Base-by-base conservation (phyloP, 2,329 filamentous ascomycete genomes). In the Xylariaceae sp. region DNA sequence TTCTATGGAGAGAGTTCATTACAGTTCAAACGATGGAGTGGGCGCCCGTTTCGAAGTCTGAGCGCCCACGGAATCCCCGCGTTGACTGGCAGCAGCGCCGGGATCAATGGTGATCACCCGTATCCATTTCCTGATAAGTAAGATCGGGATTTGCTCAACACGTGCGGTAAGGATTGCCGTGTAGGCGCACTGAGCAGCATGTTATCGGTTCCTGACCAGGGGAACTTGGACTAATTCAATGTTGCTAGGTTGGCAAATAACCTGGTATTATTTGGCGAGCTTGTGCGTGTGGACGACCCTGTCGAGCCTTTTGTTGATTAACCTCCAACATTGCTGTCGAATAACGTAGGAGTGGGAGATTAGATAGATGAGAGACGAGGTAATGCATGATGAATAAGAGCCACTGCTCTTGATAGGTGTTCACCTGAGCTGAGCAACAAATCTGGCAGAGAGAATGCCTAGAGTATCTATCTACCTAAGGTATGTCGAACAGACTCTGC, bases 31-130 rank as follows among this genome's bases (percentile, higher is more conserved):
- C 45, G 45, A 44, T 23, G 52, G 48, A 46, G 37, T 56, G 40
- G 46, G 52, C 49, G 54, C 47, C 52, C 48, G 58, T 54, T 53
- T 47, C 52, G 52, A 51, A 26, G 58, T 21, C 54, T 40, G 40
- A 56, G 54, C 52, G 50, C 32, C 32, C 32, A 37, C 12, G 6
- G 32, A 37, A 37, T 56, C 40, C 37, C 44, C 14, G 51, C 44
- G 47, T 44, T 43, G 26, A 48, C 47, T 53, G 55, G 50, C 43
- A 52, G 50, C 43, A 52, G 52, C 46, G 45, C 48, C 49, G 54
- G 53, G 52, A 60, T 56, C 52, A 56, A 49, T 47, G 20, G 19
- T 60, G 57, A 62, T 60, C 57, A 51, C 47, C 60, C 37, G 46
- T 40, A 26, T 41, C 49, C 41, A 50, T 50, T 60, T 52, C 60